Evolutionary conservation across 1,284 basidiomycete genomes (phyloP).

Genomic region (Mycosarcoma mackinlayi): DNA sequence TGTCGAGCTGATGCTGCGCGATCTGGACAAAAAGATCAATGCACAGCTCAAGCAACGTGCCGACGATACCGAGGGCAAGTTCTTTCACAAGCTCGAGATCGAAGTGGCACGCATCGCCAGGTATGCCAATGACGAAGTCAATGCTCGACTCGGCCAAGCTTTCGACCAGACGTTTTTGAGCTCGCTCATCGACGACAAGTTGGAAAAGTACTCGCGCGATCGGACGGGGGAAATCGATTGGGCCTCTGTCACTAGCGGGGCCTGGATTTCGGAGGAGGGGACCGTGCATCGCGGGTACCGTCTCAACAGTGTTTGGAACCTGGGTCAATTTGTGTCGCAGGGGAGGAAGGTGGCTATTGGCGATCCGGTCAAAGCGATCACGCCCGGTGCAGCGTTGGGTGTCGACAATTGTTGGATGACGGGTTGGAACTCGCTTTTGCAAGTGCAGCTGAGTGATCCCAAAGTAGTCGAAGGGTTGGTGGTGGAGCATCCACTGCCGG

Average conservation of each 20-base stretch:
- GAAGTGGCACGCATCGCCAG: conserved; percentile 27
- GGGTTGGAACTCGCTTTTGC: conserved; percentile 35
- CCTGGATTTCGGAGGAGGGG: conserved; percentile 24
- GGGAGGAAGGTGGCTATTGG: conserved; percentile 44
- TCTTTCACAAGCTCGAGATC: conserved; percentile 27
- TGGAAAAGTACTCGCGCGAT: conserved; percentile 36
- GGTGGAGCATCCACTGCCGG: conserved; percentile 40
- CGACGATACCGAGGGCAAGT: conserved; percentile 41
- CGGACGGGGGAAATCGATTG: conserved; percentile 36
- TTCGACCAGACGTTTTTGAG: conserved; percentile 42
- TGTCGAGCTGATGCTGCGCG: conserved; percentile 43
- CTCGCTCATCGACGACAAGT: conserved; percentile 20
- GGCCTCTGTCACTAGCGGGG: conserved; percentile 34
- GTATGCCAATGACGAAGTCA: conserved; percentile 48
- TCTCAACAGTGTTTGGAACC: conserved; percentile 43
- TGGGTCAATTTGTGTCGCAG: conserved; percentile 30
- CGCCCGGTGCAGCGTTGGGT: conserved; percentile 26
- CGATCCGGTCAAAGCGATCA: conserved; percentile 43
- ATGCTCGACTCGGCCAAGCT: conserved; percentile 29
- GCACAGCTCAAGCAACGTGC: conserved; percentile 35
- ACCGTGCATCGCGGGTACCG: conserved; percentile 42
- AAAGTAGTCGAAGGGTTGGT: conserved; percentile 38
- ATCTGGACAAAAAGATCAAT: conserved; percentile 34
- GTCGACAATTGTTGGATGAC: conserved; percentile 42
- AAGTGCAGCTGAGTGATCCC: conserved; percentile 28